Conservation (phyloP, 257 asterid genomes). For the Solanum paucissectum region DNA sequence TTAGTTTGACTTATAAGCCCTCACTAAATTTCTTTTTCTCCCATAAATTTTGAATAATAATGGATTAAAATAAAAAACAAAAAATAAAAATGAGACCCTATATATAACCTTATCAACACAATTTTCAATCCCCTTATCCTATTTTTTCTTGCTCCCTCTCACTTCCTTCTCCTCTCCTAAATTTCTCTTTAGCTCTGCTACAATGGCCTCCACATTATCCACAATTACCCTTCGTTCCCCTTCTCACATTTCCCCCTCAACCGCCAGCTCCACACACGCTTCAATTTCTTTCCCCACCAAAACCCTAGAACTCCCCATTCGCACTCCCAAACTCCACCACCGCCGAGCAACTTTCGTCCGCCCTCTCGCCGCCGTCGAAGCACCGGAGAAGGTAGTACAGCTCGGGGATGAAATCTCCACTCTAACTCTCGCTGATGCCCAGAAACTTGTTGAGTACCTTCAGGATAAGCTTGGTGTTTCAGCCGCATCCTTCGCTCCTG, state of each 20-base stretch:
- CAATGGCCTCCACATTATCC: constrained; percentile 66
- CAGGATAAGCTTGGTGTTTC: constrained; percentile 93
- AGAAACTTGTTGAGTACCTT: constrained; percentile 90
- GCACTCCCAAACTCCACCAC: constrained; percentile 20
- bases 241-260: constrained; percentile 14
- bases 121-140: constrained; percentile 4
- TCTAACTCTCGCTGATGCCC: constrained; percentile 82
- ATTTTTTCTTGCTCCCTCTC: neutral
- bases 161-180: neutral
- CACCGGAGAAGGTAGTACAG: constrained; percentile 73
- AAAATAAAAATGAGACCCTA: neutral
- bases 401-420: constrained; percentile 78
- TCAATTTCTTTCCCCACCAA: constrained; percentile 23
- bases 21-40: neutral
- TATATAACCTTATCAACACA: neutral
- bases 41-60: neutral
- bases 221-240: constrained; percentile 31
- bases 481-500: constrained; percentile 85
- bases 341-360: constrained; percentile 38
- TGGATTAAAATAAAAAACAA: neutral
- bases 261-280: constrained; percentile 12
- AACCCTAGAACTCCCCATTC: constrained; percentile 23
- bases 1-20: neutral
- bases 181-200: neutral
- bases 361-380: constrained; percentile 67